Base-by-base conservation (phyloP, 1,284 basidiomycete genomes). In the Hypsizygus ulmarius region DNA sequence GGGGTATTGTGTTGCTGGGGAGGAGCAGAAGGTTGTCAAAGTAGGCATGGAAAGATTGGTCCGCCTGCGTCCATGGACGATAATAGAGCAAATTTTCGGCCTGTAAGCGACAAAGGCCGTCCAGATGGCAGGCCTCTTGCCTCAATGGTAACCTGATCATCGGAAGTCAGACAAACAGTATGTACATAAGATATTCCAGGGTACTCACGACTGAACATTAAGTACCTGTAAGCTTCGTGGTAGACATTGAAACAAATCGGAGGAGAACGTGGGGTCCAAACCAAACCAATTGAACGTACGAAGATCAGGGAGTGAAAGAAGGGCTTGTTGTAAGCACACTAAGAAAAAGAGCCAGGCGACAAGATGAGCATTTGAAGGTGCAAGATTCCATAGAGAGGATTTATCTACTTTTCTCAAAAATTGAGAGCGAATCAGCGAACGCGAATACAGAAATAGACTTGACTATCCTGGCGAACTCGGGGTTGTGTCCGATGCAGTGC, bases 231-330 rank as follows among this genome's bases (percentile, higher is more conserved):
- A 44, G 11, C 44, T 52, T 1, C 40, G 21, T 10, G 64, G 63
- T 9, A 67, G 47, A 36, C 56, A 49, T 45, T 59, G 47, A 25
- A 56, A 59, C 21, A 68, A 49, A 25, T 56, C 53, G n/a, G 46
- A 46, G 30, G 62, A 53, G 29, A 61, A 61, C 16, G 45, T 39
- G 14, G 68, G 66, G 19, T 59, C 47, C 37, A 51, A 55, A 3
- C 69, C 70, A 47, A 67, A 65, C 63, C 64, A 72, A 34, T 65
- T 63, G 46, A 72, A 67, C 2, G 61, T 62, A 16, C 54, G 64
- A 7, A 72, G 58, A 51, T 64, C 61, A 12, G 62, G 59, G 15
- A 67, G 45, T 14, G 59, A 51, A 10, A 32, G 38, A 4, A 70
- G 52, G 16, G 66, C 62, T 44, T 67, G 64, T 18, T 59, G 59